phyloP scores from a whole-genome alignment of 345 rosid species.

The Boechera divaricarpa region DNA sequence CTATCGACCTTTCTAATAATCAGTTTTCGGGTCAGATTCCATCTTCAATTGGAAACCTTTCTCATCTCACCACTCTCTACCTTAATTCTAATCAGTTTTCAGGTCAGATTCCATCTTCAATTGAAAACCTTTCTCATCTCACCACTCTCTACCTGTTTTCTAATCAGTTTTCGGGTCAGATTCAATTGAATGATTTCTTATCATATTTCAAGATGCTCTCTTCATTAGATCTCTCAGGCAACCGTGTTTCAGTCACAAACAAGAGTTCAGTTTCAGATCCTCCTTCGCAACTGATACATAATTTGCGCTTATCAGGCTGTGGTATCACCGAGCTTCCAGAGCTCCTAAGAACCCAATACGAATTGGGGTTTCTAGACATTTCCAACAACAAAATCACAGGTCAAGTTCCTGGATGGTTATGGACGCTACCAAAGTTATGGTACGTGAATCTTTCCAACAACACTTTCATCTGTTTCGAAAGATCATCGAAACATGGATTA shows the following conservation, averaged over 20 bases:
- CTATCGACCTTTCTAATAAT: not conserved
- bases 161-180: not conserved
- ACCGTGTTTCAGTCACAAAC: not conserved
- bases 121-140: not conserved
- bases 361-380: not conserved
- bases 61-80: not conserved
- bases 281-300: not conserved
- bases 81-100: not conserved
- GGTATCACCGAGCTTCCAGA: slow-evolving; percentile 26
- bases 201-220: not conserved
- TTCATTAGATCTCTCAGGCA: not conserved
- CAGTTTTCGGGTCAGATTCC: not conserved
- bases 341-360: not conserved
- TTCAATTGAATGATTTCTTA: not conserved
- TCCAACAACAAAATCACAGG: slow-evolving; percentile 28
- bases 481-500: not conserved
- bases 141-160: not conserved
- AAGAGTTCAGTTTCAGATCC: not conserved
- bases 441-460: slow-evolving; percentile 9
- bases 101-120: not conserved
- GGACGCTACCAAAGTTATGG: not conserved
- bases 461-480: not conserved
- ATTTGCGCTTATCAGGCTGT: not conserved
- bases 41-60: not conserved
- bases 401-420: slow-evolving; percentile 28